These are phyloP conservation scores for Jaapia argillacea DNA, from an alignment of 768 basidiomycete genomes.

Conservation along the genomic window DNA sequence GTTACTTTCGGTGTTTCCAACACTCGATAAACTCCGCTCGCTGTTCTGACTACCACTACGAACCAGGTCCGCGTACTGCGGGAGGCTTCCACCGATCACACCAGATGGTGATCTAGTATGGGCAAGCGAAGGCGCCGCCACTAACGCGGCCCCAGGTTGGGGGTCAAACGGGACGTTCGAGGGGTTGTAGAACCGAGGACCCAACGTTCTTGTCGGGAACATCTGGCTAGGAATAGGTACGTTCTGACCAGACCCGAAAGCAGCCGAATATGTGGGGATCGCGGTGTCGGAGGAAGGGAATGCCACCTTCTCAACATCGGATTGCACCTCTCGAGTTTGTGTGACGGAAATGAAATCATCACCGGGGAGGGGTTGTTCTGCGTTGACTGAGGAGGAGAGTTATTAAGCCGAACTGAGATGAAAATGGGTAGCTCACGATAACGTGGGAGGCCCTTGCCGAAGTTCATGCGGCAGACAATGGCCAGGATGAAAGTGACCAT, in stretches of 20 bases:
- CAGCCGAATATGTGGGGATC: slow-evolving; percentile 43
- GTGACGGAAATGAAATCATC: slow-evolving; percentile 27
- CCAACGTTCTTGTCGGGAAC: slow-evolving; percentile 27
- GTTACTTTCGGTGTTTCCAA: slow-evolving; percentile 19
- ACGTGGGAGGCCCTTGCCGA: slow-evolving; percentile 61
- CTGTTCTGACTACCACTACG: slow-evolving; percentile 30
- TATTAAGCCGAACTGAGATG: slow-evolving; percentile 1
- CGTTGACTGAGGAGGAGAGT: slow-evolving; percentile 34
- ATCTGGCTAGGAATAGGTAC: slow-evolving; percentile 27
- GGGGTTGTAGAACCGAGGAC: slow-evolving; percentile 38
- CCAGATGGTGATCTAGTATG: no score
- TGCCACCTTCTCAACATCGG: slow-evolving; percentile 42
- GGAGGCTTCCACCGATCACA: no score
- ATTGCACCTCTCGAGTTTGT: slow-evolving; percentile 6
- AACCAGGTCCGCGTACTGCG: no score
- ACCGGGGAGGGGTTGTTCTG: slow-evolving; percentile 38
- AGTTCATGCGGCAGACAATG: slow-evolving; percentile 60
- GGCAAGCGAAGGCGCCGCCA: no score
- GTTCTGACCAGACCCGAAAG: slow-evolving; percentile 24
- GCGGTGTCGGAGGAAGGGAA: slow-evolving; percentile 46
- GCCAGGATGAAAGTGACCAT: slow-evolving; percentile 49
- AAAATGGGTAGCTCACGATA: slow-evolving; percentile 42
- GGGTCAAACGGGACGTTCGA: slow-evolving; percentile 31
- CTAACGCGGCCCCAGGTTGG: no score
- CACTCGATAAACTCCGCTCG: slow-evolving; percentile 19